phyloP scores from a whole-genome alignment of 1,284 basidiomycete species.

The Ceratobasidium sp. region DNA sequence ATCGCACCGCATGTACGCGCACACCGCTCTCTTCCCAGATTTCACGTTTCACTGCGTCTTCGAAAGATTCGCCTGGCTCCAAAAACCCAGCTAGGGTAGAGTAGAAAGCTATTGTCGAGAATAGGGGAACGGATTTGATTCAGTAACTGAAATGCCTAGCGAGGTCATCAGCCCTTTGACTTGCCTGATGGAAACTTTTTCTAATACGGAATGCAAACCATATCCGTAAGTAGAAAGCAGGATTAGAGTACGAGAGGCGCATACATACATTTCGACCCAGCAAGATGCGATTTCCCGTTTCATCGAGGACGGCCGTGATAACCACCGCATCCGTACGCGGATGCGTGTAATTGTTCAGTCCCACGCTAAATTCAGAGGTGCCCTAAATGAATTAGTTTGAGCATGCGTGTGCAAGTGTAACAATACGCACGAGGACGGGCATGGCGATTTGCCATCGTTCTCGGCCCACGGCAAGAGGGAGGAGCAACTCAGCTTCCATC shows the following conservation, averaged over 20 bases:
- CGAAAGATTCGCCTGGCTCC: constrained; percentile 93
- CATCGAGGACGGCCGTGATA: constrained; percentile 89
- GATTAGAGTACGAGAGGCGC: constrained; percentile 15
- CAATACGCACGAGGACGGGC: constrained; percentile 69
- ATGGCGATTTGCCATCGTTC: constrained; percentile 68
- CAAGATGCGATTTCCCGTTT: constrained; percentile 81
- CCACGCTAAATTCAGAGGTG: constrained; percentile 63
- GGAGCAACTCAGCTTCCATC: constrained; percentile 91
- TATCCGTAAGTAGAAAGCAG: background rate
- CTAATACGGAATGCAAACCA: constrained; percentile 54
- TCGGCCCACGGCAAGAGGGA: constrained; percentile 77
- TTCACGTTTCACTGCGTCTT: constrained; percentile 93
- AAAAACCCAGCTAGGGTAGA: constrained; percentile 92
- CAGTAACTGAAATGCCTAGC: constrained; percentile 55
- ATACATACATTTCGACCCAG: constrained; percentile 83
- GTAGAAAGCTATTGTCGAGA: constrained; percentile 64
- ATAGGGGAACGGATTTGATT: constrained; percentile 47
- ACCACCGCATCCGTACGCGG: constrained; percentile 91
- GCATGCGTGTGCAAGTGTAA: background rate
- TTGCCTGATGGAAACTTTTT: constrained; percentile 68
- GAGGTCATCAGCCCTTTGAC: constrained; percentile 48
- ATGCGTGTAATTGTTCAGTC: constrained; percentile 89
- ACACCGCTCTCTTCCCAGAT: constrained; percentile 96
- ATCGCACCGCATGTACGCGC: constrained; percentile 82
- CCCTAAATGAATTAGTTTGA: background rate